phyloP scores from a whole-genome alignment of 2,329 filamentous ascomycete species.

The Ceratocystiopsis minuta region DNA sequence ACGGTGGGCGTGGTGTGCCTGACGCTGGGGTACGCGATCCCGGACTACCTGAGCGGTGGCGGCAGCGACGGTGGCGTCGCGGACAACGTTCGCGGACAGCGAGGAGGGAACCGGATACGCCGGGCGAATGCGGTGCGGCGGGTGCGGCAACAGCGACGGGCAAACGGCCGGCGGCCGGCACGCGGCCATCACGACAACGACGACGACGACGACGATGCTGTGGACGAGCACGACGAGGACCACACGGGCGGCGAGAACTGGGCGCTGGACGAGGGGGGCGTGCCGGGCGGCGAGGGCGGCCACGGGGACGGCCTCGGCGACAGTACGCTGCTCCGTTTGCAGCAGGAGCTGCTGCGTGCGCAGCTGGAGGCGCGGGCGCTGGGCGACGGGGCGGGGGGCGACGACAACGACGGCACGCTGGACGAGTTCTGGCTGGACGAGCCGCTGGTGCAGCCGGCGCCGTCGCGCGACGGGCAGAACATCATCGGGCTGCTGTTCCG shows the following conservation, averaged over 20 bases:
- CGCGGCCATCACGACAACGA: too few relatives aligned
- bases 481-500: slow-evolving; percentile 74
- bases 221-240: slow-evolving; percentile 6
- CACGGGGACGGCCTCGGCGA: not conserved
- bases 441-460: slow-evolving; percentile 18
- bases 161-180: not conserved
- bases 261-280: not conserved
- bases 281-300: not conserved
- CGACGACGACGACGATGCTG: slow-evolving; percentile 14
- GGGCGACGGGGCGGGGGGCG: not conserved
- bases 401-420: slow-evolving; percentile 11
- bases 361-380: too few relatives aligned
- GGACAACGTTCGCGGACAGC: too few relatives aligned
- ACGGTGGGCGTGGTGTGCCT: slow-evolving; percentile 7
- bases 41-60: not conserved
- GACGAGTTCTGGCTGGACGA: slow-evolving; percentile 23
- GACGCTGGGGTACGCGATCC: slow-evolving; percentile 1
- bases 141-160: slow-evolving; percentile 8
- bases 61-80: not conserved
- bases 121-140: slow-evolving; percentile 10
- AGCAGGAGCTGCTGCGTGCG: too few relatives aligned
- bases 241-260: not conserved
- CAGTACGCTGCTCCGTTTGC: too few relatives aligned
- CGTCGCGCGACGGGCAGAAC: slow-evolving; percentile 49
- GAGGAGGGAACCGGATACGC: slow-evolving; percentile 6